phyloP scores from a whole-genome alignment of 805 yeast species.

The Teunomyces aglyptinius region DNA sequence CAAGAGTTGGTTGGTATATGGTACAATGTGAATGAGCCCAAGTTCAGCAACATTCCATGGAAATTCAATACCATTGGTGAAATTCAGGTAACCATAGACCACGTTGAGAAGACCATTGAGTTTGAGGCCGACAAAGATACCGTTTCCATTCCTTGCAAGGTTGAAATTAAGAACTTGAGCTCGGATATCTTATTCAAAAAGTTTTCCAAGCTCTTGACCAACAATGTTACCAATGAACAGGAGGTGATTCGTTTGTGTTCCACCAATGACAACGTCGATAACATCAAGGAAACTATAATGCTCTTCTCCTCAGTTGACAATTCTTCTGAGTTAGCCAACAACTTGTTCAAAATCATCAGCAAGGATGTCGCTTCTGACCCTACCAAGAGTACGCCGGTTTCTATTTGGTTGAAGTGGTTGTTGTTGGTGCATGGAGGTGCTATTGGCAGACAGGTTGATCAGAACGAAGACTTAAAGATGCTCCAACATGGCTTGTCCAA shows the following conservation, averaged over 20 bases:
- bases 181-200: conserved; percentile 19
- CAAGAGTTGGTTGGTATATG: conserved; percentile 40
- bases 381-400: conserved; percentile 24
- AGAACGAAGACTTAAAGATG: conserved; percentile 53
- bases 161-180: conserved; percentile 20
- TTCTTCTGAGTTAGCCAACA: conserved; percentile 24
- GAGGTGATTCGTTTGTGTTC: conserved; percentile 25
- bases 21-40: conserved; percentile 32
- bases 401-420: conserved; percentile 80
- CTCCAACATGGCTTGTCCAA: conserved; percentile 57
- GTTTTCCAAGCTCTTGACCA: conserved; percentile 15
- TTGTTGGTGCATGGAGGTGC: conserved; percentile 69
- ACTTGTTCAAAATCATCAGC: conserved; percentile 28
- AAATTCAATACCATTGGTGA: conserved; percentile 10
- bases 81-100: conserved; percentile 10
- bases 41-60: conserved; percentile 18
- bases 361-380: conserved; percentile 28
- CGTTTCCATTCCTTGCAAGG: conserved; percentile 20
- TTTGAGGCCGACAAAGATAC: conserved; percentile 11
- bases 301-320: conserved; percentile 27
- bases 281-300: conserved; percentile 35
- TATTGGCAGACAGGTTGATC: conserved; percentile 49
- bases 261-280: conserved; percentile 27
- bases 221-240: conserved; percentile 8
- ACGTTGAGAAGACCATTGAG: conserved; percentile 8